Evolutionary conservation across 169 alveolate genomes (phyloP).

Genomic region (Plasmodium chabaudi): DNA sequence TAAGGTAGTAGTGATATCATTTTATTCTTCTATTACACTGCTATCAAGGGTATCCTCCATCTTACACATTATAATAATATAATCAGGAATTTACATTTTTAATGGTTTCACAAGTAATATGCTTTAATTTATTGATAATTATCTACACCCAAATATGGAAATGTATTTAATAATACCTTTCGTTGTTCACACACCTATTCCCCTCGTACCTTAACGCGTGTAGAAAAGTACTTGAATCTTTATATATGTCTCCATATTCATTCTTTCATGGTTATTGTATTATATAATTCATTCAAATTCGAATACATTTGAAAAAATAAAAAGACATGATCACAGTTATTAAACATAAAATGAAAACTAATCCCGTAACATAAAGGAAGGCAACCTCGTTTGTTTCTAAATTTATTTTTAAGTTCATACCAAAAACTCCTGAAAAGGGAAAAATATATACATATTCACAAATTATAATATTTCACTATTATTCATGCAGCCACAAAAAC

Average conservation of each 20-base stretch:
- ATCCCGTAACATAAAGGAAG: constrained; percentile 78
- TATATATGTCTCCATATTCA: no score
- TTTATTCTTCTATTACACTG: not conserved
- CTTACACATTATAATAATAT: not conserved
- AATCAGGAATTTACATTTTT: no score
- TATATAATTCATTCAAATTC: constrained; percentile 67
- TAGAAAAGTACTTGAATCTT: no score
- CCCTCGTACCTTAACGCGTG: not conserved
- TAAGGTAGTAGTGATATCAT: not conserved
- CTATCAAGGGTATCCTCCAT: constrained; percentile 10
- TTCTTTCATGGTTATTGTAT: no score
- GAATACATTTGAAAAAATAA: constrained; percentile 78
- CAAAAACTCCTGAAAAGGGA: constrained; percentile 82
- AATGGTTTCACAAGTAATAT: no score
- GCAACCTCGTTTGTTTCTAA: constrained; percentile 81
- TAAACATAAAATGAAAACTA: constrained; percentile 50
- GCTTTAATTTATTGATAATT: no score
- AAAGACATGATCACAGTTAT: constrained; percentile 77
- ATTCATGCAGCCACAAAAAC: not conserved
- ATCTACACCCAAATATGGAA: no score
- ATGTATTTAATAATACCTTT: no score
- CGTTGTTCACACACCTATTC: not conserved
- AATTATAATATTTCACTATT: no score
- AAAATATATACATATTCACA: not conserved
- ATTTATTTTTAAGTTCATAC: constrained; percentile 85